phyloP scores from a whole-genome alignment of 257 asterid genomes.

The Solanum pennellii region DNA sequence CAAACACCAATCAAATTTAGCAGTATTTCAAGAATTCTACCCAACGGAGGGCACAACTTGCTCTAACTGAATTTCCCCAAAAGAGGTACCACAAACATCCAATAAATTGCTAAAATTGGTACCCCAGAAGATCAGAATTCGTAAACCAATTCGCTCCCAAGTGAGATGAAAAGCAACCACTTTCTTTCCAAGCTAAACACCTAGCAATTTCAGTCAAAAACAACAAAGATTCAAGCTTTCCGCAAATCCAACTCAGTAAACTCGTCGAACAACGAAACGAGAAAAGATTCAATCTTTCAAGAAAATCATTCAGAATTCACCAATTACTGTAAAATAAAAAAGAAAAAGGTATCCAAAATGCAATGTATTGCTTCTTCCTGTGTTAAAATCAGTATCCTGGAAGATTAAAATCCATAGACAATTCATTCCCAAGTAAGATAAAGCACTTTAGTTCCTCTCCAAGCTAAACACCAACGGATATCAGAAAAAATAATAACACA shows the following conservation, averaged over 20 bases:
- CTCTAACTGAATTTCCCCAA: neutral
- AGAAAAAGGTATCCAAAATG: neutral
- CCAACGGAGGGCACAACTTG: neutral
- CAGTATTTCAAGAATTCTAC: conserved; percentile 8
- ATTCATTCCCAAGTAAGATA: neutral
- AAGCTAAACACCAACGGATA: neutral
- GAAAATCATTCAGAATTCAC: neutral
- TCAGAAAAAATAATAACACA: neutral
- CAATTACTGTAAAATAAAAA: neutral
- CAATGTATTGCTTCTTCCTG: neutral
- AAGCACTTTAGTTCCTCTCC: neutral
- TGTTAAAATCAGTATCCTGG: neutral
- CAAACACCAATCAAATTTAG: neutral
- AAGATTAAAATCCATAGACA: neutral
- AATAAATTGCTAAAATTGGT: neutral
- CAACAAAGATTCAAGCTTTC: neutral
- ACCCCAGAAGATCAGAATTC: neutral
- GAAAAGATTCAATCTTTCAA: neutral
- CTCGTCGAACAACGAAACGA: too few relatives aligned
- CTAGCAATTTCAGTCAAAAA: neutral
- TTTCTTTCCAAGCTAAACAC: neutral
- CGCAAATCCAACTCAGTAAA: neutral
- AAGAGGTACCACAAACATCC: neutral
- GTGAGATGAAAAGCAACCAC: neutral
- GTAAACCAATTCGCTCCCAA: neutral